Base-by-base conservation (phyloP, 768 basidiomycete genomes). In the Cubamyces lactineus region DNA sequence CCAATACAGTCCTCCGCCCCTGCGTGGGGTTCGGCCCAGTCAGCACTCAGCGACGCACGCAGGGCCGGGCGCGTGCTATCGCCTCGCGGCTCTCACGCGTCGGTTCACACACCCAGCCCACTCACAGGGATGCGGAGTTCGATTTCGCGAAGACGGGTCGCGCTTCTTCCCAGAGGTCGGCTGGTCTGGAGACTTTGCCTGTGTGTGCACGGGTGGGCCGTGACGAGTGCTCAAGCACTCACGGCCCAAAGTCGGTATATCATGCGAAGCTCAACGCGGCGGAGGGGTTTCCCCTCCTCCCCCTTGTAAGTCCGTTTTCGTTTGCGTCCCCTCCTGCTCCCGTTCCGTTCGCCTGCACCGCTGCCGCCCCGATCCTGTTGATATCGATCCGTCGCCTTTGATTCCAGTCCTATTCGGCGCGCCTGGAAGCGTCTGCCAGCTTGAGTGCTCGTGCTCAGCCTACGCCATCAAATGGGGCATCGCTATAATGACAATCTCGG, bases 401-500 rank as follows among this genome's bases (percentile, higher is more conserved):
- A 4, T 34, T 34, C 34, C 34, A 34, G 34, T 34, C 11, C 34
- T 34, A 9, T 34, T 34, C 34, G 34, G 28, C 17, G 47, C 26
- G 53, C 34, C 48, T 24, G 56, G 26, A 34, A 21, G 34, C 52
- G 46, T 24, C 13, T 47, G 23, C 19, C 42, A 34, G 34, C 6
- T 34, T 34, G 6, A 1, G 34, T 34, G 34, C 9, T 34, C 9
- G 34, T 34, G 34, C 34, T 34, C 11, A 34, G 34, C 34, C 34
- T 34, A 34, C 34, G 34, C 34, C 34, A 34, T 34, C 38, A 34
- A 19, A 64, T 60, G 63, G 57, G 49, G 34, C 57, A 48, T 17
- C 58, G 41, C 40, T 64, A 64, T 30, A 54, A 64, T 39, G 63
- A 64, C 43, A 59, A 64, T 24, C 58, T 64, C 45, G 63, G 63